A percentile compares a stretch with the other conserved stretches of the same genome.
Evolutionary conservation across 179 eudicot genomes (phyloP).

Genomic region (Amaranthus tricolor): DNA sequence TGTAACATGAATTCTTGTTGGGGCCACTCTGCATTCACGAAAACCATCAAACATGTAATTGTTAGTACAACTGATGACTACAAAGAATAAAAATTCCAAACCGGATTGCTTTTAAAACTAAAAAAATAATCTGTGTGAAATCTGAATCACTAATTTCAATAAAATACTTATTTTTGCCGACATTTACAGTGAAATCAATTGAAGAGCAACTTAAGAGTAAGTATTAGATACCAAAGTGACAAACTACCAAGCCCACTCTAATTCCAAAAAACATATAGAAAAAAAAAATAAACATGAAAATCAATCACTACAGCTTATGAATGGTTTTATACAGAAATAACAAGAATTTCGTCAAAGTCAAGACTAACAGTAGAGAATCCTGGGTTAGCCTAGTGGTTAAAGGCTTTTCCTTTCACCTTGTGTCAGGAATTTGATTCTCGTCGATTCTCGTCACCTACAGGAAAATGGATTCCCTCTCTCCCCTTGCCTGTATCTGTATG

Average conservation of each 20-base stretch:
- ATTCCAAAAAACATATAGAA: neutral
- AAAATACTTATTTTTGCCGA: neutral
- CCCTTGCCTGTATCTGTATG: too few relatives aligned
- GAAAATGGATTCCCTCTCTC: too few relatives aligned
- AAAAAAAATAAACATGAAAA: neutral
- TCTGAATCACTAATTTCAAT: neutral
- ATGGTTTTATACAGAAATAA: neutral
- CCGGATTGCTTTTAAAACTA: neutral
- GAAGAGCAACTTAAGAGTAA: neutral
- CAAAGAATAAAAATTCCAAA: neutral
- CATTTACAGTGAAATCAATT: neutral
- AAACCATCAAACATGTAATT: constrained; percentile 2
- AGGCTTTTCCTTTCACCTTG: too few relatives aligned
- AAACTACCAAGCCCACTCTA: too few relatives aligned
- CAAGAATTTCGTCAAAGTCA: neutral
- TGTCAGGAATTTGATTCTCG: too few relatives aligned
- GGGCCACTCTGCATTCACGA: constrained; percentile 64
- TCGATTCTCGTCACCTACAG: too few relatives aligned
- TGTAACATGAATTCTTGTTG: constrained; percentile 91
- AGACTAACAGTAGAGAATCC: too few relatives aligned
- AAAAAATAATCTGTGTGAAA: neutral
- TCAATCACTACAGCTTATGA: neutral
- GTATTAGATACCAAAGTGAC: too few relatives aligned
- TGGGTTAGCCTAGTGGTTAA: too few relatives aligned
- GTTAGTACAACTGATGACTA: neutral